Evolutionary conservation across 140 eudicot genomes (phyloP).

Genomic region (Oenanthe javanica): DNA sequence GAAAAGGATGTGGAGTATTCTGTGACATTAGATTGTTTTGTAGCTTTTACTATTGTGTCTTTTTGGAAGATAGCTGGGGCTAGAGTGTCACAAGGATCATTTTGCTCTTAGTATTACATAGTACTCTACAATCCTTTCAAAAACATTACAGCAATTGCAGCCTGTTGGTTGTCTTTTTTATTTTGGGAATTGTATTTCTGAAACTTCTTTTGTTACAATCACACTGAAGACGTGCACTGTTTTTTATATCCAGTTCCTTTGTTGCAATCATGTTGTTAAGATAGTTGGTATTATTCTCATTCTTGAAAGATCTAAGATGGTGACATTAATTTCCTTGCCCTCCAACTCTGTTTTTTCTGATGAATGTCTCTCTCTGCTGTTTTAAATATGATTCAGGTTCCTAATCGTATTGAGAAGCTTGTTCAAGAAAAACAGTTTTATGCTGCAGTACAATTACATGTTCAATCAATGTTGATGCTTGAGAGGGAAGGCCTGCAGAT

Average conservation of each 20-base stretch:
- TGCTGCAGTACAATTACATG: conserved; percentile 93
- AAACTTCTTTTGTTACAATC: background rate
- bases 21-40: background rate
- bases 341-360: conserved; percentile 5
- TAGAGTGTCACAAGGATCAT: background rate
- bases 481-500: conserved; percentile 99
- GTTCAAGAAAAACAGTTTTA: conserved; percentile 77
- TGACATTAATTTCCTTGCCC: background rate
- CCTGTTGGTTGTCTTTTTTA: background rate
- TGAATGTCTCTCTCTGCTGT: conserved; percentile 6
- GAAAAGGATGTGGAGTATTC: background rate
- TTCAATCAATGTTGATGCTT: conserved; percentile 89
- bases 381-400: conserved; percentile 50
- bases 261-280: background rate
- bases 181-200: background rate
- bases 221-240: background rate
- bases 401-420: conserved; percentile 92
- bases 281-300: background rate
- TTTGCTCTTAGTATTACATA: background rate
- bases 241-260: background rate
- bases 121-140: background rate
- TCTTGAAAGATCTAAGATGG: background rate
- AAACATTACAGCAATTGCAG: background rate
- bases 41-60: background rate
- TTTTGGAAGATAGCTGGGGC: background rate